Base-by-base conservation (phyloP, 1,139 yeast genomes). In the Hansenula sp. region DNA sequence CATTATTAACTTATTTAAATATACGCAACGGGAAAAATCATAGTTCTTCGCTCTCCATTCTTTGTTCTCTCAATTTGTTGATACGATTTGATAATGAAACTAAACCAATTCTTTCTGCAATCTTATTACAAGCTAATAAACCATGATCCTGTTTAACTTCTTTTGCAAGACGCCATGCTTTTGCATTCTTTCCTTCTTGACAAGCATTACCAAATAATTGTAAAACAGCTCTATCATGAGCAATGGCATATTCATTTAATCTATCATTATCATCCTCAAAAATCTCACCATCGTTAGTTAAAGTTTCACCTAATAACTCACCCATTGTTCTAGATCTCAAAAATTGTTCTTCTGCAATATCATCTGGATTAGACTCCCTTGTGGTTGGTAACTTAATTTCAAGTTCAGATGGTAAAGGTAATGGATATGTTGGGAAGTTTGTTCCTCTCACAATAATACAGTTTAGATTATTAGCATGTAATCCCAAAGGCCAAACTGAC, bases 401-500 rank as follows among this genome's bases (percentile, higher is more conserved):
- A 47, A 90, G 61, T 56, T 87, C 96, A 17, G 89, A 73, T 1
- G 96, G 92, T 44, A 88, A 70, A 0, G 96, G 87, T 44, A 92
- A 64, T 11, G 97, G 97, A 55, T 89, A 69, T 27, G 64, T 59
- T 3, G 81, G 81, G 57, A 70, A 70, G 24, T 55, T 52, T 36
- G 67, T 67, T 21, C 86, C 87, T 59, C 86, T 85, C 46, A 88
- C 73, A 20, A 87, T 71, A 44, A 87, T 74, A 62, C 95, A 86
- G 49, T 77, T 77, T 52, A 89, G 73, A 44, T 79, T 77, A 48
- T 83, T 84, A 40, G 73, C 75, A 45, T 74, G 71, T 34, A 89
- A 68, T 2, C 96, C 96, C 39, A 92, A 68, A 12, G 97, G 97
- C 97, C 97, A 89, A 50, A 86, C 82, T 29, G 62, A 65, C 25